Base-by-base conservation (phyloP, 1,284 basidiomycete genomes). In the Apiotrichum veenhuisii region DNA sequence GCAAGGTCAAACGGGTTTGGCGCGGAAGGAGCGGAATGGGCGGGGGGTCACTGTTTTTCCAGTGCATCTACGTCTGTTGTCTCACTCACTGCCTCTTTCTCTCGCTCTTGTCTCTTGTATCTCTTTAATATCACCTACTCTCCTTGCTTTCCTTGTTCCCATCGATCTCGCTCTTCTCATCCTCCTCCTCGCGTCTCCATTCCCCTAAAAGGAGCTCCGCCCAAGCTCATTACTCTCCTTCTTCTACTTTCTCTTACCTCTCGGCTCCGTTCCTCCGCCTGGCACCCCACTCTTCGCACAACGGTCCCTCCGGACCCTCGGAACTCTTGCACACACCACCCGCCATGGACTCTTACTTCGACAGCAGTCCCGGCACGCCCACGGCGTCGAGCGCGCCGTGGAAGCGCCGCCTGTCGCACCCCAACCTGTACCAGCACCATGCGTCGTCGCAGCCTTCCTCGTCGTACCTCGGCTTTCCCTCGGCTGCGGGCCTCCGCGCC, bases 401-500 rank as follows among this genome's bases (percentile, higher is more conserved):
- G 54, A 34, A 34, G 20, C 54, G 54, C 30, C 47, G 54, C n/a
- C 42, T 50, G 23, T 55, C 54, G 5, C 54, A 55, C 5, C 47
- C 47, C 7, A 26, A 26, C 10, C 47, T 45, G 8, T 27, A 25
- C 17, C 33, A 25, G 9, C 25, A 37, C 36, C 23, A 37, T 36
- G 34, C 25, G 25, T 43, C 40, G 17, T 22, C 48, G 1, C 34
- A 33, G 2, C 40, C 33, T 8, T 33, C 50, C 3, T 50, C 54
- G 3, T 50, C 54, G 3, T 46, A 34, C 43, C 47, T 59, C 20
- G 37, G 36, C n/a, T 43, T 62, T 11, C 67, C 70, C 10, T 62
- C 61, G 43, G 62, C 68, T 12, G 57, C 68, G 0, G 68, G 68
- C 15, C 65, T 77, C 5, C 69, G 74, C 17, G 58, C 68, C 0